A percentile compares a stretch with the other conserved stretches of the same genome.
phyloP scores from a whole-genome alignment of 78 protist genomes.

The Speleostelium caveatum region DNA sequence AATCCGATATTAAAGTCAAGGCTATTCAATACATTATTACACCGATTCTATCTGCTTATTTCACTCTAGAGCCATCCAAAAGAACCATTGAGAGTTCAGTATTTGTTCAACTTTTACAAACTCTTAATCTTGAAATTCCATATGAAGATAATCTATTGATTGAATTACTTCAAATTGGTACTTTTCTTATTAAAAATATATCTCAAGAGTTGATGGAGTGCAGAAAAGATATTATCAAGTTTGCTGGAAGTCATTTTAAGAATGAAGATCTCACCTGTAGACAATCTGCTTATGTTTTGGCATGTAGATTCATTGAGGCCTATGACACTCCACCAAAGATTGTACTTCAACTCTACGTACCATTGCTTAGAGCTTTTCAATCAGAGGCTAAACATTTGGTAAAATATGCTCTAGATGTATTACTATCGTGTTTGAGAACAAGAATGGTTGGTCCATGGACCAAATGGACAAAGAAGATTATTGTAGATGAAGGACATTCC shows the following conservation, averaged over 20 bases:
- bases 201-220: constrained; percentile 51
- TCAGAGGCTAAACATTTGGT: constrained; percentile 90
- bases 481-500: constrained; percentile 95
- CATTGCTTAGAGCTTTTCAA: constrained; percentile 91
- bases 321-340: constrained; percentile 94
- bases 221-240: constrained; percentile 90
- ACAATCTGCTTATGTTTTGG: constrained; percentile 94
- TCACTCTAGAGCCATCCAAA: not conserved
- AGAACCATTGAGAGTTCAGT: constrained; percentile 6
- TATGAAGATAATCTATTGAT: constrained; percentile 30
- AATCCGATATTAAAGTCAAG: constrained; percentile 75
- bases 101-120: constrained; percentile 21
- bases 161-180: constrained; percentile 88
- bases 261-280: constrained; percentile 89
- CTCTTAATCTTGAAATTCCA: constrained; percentile 26
- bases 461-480: constrained; percentile 91
- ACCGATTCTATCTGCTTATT: constrained; percentile 79
- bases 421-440: constrained; percentile 79
- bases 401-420: constrained; percentile 90
- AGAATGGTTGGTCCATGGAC: constrained; percentile 82
- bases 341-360: constrained; percentile 91
- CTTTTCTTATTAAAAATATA: constrained; percentile 85
- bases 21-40: constrained; percentile 88
- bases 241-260: constrained; percentile 91
- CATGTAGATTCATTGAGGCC: constrained; percentile 92